Base-by-base conservation (phyloP, 2,329 filamentous ascomycete species). In the Nemania sp. region DNA sequence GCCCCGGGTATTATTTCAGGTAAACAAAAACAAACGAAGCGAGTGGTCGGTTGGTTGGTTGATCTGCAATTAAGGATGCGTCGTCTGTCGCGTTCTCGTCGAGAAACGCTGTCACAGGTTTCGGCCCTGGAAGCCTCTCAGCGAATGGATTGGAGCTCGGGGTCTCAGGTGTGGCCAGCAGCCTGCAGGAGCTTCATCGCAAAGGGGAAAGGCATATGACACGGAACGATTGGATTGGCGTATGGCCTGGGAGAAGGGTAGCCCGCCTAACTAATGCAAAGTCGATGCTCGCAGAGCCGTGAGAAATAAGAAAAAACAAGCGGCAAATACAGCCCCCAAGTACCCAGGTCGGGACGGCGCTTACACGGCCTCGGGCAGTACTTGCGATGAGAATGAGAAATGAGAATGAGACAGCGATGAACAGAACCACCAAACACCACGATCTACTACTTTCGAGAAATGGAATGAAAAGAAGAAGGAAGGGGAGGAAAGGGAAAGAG, bases 251-350 rank as follows among this genome's bases (percentile, higher is more conserved):
- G 10, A 9, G 12, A 15, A 43, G n/a, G n/a, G 46, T 10, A 13
- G 15, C 34, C 25, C 15, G 15, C 34, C 25, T 18, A 50, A 51
- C n/a, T 34, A 39, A 45, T 15, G 32, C 13, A 12, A n/a, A 15
- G 45, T 58, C 46, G 54, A 62, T 63, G 59, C 67, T 69, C 59
- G 40, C 67, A 67, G 60, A 70, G 68, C 62, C 62, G 58, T 61
- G 21, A 45, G 11, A 56, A 54, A 56, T 34, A 40, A 46, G 34
- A 21, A 55, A 21, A 55, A 65, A 67, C 40, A 63, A 68, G 40
- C 47, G 60, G 32, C 5, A 39, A n/a, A 32, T 39, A 45, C 25
- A n/a, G n/a, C n/a, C n/a, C n/a, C n/a, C 37, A n/a, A 29, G 25
- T 29, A 29, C 25, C 25, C 25, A 29, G 25, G 25, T 29, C 3